A percentile compares a stretch with the other conserved stretches of the same genome.
phyloP scores from a whole-genome alignment of 2,329 filamentous ascomycete genomes.

The Penicillium olsonii region DNA sequence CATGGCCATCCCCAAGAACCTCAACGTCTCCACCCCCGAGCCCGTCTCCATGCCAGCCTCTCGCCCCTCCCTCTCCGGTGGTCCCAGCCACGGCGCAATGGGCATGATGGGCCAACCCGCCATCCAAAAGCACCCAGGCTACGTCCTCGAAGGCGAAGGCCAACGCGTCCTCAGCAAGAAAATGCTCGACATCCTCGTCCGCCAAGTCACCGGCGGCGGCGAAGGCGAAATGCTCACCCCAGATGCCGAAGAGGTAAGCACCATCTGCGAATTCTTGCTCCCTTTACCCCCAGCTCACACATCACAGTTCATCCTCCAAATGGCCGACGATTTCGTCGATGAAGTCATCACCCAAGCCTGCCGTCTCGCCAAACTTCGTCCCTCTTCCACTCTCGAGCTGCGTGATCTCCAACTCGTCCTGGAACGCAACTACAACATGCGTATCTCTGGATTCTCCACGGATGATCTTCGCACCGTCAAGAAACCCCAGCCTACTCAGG shows the following conservation, averaged over 20 bases:
- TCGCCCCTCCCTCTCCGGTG: slow-evolving; percentile 81
- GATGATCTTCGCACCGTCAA: slow-evolving; percentile 93
- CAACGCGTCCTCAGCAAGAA: slow-evolving; percentile 96
- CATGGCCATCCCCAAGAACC: slow-evolving; percentile 79
- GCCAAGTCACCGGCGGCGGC: slow-evolving; percentile 82
- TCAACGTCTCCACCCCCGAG: slow-evolving; percentile 70
- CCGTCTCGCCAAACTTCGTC: slow-evolving; percentile 87
- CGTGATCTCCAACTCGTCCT: slow-evolving; percentile 81
- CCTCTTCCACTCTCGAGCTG: slow-evolving; percentile 86
- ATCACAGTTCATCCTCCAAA: slow-evolving; percentile 73
- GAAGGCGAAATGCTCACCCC: slow-evolving; percentile 79
- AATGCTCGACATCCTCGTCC: slow-evolving; percentile 91
- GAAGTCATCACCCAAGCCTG: slow-evolving; percentile 84
- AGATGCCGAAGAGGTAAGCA: slow-evolving; percentile 88
- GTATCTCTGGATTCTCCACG: slow-evolving; percentile 89
- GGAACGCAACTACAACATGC: slow-evolving; percentile 84
- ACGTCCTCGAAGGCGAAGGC: slow-evolving; percentile 86
- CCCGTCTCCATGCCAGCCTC: slow-evolving; percentile 71
- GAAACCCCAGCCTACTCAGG: slow-evolving; percentile 83
- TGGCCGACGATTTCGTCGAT: slow-evolving; percentile 95
- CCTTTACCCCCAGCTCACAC: neutral
- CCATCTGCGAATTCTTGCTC: neutral
- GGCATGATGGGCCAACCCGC: slow-evolving; percentile 88
- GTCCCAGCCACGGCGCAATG: slow-evolving; percentile 70
- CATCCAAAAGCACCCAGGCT: slow-evolving; percentile 76